Base-by-base conservation (phyloP, 306 rosid species). In the Crotalaria pallida region DNA sequence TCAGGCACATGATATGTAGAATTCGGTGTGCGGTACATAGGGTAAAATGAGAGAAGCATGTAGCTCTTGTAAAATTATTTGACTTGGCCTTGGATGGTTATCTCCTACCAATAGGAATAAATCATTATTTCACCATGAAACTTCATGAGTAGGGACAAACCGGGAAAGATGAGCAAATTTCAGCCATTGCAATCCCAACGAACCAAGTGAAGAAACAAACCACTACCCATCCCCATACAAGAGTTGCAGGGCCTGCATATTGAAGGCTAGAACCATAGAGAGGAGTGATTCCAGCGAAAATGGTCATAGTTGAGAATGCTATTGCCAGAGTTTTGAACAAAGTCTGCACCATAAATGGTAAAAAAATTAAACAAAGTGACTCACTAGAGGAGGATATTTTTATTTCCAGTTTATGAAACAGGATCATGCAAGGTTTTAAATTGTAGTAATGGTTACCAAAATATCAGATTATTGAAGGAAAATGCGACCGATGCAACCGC, bases 261-360 rank as follows among this genome's bases (percentile, higher is more conserved):
- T 58, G 84, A 64, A 91, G 89, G 69, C 96, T 91, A 19, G 93
- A 82, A 56, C 96, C 97, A 79, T 83, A 91, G 19, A 91, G 80
- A 26, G 97, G 97, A 58, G 97, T 91, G n/a, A 91, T 91, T 74
- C 97, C 97, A n/a, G 93, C 87, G 86, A 91, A 91, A 62, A 91
- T 88, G 10, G 93, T 85, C 96, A 91, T 88, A 2, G 93, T 87
- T 26, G 97, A 91, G 67, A 91, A 91, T 33, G 93, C 82, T 76
- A 91, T 88, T n/a, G 97, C 96, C 43, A 91, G 86, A 33, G 97
- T 88, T 72, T 91, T 91, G 84, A 91, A 91, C 87, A 91, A 3
- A 58, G 90, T 87, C 97, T 91, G 91, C 84, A 82, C 7, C 24
- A 65, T 33, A 78, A 73, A 29, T 2, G 13, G 34, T 1, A 26